Percentiles rank a stretch among this genome's conserved stretches.
Conservation (phyloP, 139 green algal species). For the Spirogloea muscicola region DNA sequence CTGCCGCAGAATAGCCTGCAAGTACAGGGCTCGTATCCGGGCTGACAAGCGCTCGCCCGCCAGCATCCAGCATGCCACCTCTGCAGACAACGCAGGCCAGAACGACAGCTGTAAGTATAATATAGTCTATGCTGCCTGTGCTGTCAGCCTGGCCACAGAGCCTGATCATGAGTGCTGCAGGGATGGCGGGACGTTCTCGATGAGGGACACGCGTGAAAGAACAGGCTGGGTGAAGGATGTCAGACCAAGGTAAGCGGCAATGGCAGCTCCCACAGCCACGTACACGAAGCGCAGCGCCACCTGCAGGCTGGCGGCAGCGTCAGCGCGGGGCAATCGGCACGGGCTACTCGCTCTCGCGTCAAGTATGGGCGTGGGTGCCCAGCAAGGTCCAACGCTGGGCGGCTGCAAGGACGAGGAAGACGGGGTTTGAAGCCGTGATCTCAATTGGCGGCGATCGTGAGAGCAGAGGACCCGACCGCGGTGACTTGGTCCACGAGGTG, state of each 20-base stretch:
- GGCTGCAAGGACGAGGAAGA: neutral
- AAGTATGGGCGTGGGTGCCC: no score
- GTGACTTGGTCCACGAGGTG: conserved; percentile 21
- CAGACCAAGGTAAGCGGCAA: conserved; percentile 32
- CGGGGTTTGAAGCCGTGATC: neutral
- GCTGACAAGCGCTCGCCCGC: conserved; percentile 35
- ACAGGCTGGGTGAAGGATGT: conserved; percentile 1
- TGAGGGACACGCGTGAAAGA: neutral
- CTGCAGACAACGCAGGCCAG: conserved; percentile 12
- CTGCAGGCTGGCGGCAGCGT: conserved; percentile 2
- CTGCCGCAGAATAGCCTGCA: conserved; percentile 63
- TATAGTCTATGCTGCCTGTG: neutral
- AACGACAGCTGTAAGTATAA: neutral
- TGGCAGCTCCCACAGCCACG: conserved; percentile 27
- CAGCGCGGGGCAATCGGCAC: no score
- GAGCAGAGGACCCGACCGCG: neutral
- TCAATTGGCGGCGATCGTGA: neutral
- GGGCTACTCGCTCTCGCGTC: no score
- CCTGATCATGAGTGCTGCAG: neutral
- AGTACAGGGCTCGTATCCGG: conserved; percentile 22
- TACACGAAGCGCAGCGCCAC: conserved; percentile 33
- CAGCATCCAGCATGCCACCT: conserved; percentile 43
- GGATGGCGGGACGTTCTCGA: neutral
- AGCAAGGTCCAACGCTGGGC: no score
- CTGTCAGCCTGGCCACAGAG: neutral